These are phyloP conservation scores for Moelleriella libera DNA, from an alignment of 2,329 filamentous ascomycete genomes.

Conservation along the genomic window DNA sequence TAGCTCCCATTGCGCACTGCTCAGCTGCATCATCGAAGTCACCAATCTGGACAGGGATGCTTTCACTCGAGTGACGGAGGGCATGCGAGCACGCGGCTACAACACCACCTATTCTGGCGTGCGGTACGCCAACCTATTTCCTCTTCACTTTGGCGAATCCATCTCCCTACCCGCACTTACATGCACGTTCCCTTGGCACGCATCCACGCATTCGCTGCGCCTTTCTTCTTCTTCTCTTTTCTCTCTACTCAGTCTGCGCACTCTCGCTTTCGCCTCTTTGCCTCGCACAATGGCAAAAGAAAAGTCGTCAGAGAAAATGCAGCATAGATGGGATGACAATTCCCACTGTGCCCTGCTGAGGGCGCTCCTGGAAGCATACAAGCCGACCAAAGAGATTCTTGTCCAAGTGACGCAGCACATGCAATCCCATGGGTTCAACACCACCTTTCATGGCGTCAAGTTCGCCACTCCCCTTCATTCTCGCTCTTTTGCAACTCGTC, in stretches of 20 bases:
- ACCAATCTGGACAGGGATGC: neutral
- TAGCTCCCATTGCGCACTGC: neutral
- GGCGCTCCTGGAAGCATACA: conserved; percentile 19
- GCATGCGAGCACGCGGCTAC: conserved; percentile 19
- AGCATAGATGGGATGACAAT: conserved; percentile 16
- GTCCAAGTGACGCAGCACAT: conserved; percentile 16
- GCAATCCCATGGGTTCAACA: conserved; percentile 20
- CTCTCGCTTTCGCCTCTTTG: neutral
- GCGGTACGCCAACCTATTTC: conserved; percentile 16
- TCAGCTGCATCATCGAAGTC: neutral
- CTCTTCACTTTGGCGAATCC: neutral
- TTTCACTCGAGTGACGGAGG: neutral
- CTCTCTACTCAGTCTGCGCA: neutral
- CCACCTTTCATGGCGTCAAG: conserved; percentile 25
- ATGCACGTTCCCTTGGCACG: too few species aligned
- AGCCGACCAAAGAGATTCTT: conserved; percentile 19
- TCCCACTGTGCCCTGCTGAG: conserved; percentile 25
- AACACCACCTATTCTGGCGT: conserved; percentile 23
- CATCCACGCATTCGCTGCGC: neutral
- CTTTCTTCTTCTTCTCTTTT: neutral
- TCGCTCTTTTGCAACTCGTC: neutral
- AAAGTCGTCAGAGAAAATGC: too few species aligned
- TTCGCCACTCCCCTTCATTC: conserved; percentile 11
- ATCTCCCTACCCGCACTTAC: too few species aligned
- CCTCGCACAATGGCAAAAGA: too few species aligned